phyloP scores from a whole-genome alignment of 106 monocot genomes.

The Xerophyta viscosa region DNA sequence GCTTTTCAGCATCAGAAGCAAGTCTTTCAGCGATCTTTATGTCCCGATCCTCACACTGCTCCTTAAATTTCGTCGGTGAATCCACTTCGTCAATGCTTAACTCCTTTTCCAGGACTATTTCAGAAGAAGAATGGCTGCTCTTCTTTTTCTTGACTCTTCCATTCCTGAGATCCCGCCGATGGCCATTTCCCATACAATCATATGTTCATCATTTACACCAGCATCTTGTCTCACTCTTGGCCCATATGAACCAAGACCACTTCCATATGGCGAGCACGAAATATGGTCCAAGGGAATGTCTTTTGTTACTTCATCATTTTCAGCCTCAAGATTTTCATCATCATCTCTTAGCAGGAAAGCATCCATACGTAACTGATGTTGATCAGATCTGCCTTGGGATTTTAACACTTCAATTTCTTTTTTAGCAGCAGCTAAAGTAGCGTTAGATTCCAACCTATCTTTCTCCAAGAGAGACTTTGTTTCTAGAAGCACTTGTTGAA shows the following conservation, averaged over 20 bases:
- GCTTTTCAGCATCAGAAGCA: constrained; percentile 39
- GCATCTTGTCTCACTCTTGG: background rate
- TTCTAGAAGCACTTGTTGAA: constrained; percentile 24
- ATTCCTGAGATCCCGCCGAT: constrained; percentile 16
- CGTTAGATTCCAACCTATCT: constrained; percentile 2
- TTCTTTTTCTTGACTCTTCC: constrained; percentile 25
- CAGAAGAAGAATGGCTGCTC: constrained; percentile 28
- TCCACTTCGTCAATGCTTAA: constrained; percentile 31
- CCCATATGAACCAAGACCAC: constrained; percentile 5
- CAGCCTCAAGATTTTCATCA: constrained; percentile 9
- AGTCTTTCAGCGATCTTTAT: constrained; percentile 32
- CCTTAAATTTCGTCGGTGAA: background rate
- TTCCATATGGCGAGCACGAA: constrained; percentile 21
- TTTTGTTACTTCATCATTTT: constrained; percentile 31
- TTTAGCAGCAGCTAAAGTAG: constrained; percentile 1
- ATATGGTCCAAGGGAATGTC: constrained; percentile 64
- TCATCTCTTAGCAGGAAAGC: constrained; percentile 10
- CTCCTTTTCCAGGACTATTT: constrained; percentile 29
- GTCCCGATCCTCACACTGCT: constrained; percentile 15
- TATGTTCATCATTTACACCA: no score
- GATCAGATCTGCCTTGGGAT: background rate
- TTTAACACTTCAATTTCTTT: constrained; percentile 16
- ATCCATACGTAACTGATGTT: constrained; percentile 14
- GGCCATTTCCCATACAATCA: no score
- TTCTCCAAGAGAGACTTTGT: constrained; percentile 4